Conservation (phyloP, 352 stramenopile species). For the Phytophthora palmivora region DNA sequence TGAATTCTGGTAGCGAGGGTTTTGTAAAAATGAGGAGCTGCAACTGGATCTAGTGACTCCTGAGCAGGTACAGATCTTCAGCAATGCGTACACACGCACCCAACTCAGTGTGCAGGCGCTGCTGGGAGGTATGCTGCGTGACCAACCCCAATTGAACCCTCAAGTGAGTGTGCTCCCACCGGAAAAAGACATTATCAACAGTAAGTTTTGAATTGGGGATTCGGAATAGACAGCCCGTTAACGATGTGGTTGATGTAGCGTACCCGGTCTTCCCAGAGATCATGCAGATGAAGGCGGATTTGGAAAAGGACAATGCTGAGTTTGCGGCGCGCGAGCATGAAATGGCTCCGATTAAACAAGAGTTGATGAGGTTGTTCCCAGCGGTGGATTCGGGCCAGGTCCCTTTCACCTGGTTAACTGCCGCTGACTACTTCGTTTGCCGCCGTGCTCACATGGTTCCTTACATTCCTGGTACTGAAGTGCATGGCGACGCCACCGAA, state of each 20-base stretch:
- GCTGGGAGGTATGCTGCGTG: slow-evolving; percentile 53
- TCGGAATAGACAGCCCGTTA: not conserved
- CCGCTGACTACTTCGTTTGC: slow-evolving; percentile 81
- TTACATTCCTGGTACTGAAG: slow-evolving; percentile 62
- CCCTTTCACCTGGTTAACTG: slow-evolving; percentile 75
- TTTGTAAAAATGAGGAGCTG: slow-evolving; percentile 53
- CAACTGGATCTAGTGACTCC: slow-evolving; percentile 41
- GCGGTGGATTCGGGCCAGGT: slow-evolving; percentile 42
- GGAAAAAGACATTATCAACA: slow-evolving; percentile 84
- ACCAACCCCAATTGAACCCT: slow-evolving; percentile 43
- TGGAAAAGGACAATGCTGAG: slow-evolving; percentile 60
- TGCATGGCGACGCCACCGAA: slow-evolving; percentile 41
- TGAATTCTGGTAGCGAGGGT: slow-evolving; percentile 34
- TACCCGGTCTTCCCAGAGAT: slow-evolving; percentile 77
- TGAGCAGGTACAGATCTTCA: slow-evolving; percentile 63
- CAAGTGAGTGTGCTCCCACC: slow-evolving; percentile 64
- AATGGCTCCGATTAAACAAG: slow-evolving; percentile 57
- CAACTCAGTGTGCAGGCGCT: slow-evolving; percentile 79
- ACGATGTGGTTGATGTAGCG: slow-evolving; percentile 37
- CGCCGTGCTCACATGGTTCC: slow-evolving; percentile 59
- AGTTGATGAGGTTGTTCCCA: slow-evolving; percentile 64
- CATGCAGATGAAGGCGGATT: slow-evolving; percentile 48
- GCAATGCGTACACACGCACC: slow-evolving; percentile 80
- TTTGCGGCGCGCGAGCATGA: slow-evolving; percentile 59
- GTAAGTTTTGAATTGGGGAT: slow-evolving; percentile 36